A percentile compares a stretch with the other conserved stretches of the same genome.
These are phyloP conservation scores for Solanum pimpinellifolium DNA, from an alignment of 257 asterid species.

Conservation along the genomic window DNA sequence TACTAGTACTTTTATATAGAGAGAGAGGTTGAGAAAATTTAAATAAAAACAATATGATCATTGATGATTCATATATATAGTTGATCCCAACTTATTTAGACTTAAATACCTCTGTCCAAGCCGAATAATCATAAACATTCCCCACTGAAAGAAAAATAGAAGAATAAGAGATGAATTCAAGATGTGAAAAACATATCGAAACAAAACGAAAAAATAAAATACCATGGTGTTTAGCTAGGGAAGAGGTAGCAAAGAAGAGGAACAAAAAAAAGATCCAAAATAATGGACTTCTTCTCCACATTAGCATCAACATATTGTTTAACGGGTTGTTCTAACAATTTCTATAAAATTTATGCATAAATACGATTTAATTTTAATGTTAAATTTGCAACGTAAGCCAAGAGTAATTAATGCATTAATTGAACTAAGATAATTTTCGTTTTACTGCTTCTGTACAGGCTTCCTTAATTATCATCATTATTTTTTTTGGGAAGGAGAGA, in stretches of 20 bases:
- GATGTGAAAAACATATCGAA: neutral
- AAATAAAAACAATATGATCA: no score
- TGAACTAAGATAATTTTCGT: neutral
- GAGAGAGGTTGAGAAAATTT: neutral
- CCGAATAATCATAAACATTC: constrained; percentile 18
- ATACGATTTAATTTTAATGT: neutral
- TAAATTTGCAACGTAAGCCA: neutral
- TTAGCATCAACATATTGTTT: neutral
- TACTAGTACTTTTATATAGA: no score
- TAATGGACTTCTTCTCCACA: neutral
- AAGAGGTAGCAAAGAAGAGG: neutral
- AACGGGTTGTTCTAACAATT: neutral
- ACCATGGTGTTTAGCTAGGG: neutral
- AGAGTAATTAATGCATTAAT: neutral
- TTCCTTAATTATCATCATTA: neutral
- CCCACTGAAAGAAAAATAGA: constrained; percentile 2
- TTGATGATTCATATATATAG: neutral
- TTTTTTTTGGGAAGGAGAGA: neutral
- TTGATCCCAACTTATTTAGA: neutral
- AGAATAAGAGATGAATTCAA: neutral
- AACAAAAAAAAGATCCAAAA: neutral
- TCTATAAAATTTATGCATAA: neutral
- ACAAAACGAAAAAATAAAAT: neutral
- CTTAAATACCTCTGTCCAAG: constrained; percentile 9
- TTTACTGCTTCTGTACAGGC: neutral